A percentile compares a stretch with the other conserved stretches of the same genome.
Evolutionary conservation across 208 protist species (phyloP).

Genomic region (Tritrichomonas foetus): DNA sequence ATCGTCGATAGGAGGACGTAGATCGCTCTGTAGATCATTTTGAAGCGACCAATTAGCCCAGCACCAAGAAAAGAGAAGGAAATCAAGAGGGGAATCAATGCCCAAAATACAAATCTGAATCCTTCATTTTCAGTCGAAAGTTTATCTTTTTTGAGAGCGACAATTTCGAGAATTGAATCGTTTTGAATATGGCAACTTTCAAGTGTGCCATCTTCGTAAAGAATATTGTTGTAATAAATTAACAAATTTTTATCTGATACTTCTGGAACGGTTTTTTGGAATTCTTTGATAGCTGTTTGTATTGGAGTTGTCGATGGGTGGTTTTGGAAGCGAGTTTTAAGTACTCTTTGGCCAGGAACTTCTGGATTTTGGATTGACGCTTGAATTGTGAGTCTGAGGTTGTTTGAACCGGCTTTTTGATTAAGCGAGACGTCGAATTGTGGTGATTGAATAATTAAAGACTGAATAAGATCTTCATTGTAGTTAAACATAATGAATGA

Average conservation of each 20-base stretch:
- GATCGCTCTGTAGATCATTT: not conserved
- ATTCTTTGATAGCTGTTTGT: not conserved
- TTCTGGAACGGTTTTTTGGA: not conserved
- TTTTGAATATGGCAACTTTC: not conserved
- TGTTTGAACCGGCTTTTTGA: not conserved
- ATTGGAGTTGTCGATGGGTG: not conserved
- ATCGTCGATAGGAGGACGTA: not conserved
- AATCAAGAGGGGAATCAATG: not conserved
- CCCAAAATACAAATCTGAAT: not conserved
- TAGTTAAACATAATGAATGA: too few species aligned
- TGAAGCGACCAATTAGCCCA: not conserved
- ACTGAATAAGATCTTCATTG: too few species aligned
- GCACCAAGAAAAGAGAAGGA: not conserved
- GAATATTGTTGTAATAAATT: conserved; percentile 7
- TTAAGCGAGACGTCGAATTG: too few species aligned
- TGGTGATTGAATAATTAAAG: too few species aligned
- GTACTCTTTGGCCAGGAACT: not conserved
- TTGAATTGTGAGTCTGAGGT: not conserved
- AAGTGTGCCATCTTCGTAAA: conserved; percentile 10
- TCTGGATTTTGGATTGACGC: not conserved
- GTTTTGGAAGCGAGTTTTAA: not conserved
- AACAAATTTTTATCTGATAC: not conserved
- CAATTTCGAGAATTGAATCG: not conserved
- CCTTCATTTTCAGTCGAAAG: not conserved
- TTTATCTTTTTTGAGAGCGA: not conserved